Percentiles rank a stretch among this genome's conserved stretches.
Evolutionary conservation across 148 eudicot genomes (phyloP).

Genomic region (Chenopodium album): DNA sequence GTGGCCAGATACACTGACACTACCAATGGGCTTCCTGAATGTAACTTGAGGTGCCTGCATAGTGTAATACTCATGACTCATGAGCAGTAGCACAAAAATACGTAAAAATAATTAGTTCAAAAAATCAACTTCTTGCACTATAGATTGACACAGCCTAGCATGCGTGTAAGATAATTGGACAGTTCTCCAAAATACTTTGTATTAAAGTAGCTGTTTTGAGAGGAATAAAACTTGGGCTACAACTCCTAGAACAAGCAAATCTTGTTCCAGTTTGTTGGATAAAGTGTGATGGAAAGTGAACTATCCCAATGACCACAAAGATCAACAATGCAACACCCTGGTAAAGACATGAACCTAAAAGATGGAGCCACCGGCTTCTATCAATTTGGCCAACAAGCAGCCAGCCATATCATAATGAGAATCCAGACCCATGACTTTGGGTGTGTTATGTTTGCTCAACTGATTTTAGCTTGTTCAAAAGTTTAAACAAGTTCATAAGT

Average conservation of each 20-base stretch:
- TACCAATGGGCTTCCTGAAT: constrained; percentile 87
- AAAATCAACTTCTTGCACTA: not conserved
- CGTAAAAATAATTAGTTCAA: not conserved
- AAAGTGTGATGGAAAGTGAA: not conserved
- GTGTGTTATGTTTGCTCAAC: no score
- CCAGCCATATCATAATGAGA: not conserved
- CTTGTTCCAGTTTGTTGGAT: no score
- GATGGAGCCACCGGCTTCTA: not conserved
- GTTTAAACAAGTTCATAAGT: no score
- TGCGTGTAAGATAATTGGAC: not conserved
- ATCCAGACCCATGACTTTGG: not conserved
- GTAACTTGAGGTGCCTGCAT: constrained; percentile 85
- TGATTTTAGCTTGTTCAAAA: no score
- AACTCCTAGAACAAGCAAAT: no score
- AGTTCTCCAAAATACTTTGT: not conserved
- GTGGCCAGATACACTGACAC: constrained; percentile 93
- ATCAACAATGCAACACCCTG: not conserved
- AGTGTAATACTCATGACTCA: not conserved
- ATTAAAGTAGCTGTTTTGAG: not conserved
- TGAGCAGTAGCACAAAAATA: constrained; percentile 11
- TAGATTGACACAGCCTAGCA: not conserved
- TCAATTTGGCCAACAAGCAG: not conserved
- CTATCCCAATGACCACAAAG: not conserved
- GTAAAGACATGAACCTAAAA: not conserved
- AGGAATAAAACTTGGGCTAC: not conserved